Evolutionary conservation across 441 rosid genomes (phyloP), one percentile per base, ranked within the genome.

Genomic region (Erodium texanum): DNA sequence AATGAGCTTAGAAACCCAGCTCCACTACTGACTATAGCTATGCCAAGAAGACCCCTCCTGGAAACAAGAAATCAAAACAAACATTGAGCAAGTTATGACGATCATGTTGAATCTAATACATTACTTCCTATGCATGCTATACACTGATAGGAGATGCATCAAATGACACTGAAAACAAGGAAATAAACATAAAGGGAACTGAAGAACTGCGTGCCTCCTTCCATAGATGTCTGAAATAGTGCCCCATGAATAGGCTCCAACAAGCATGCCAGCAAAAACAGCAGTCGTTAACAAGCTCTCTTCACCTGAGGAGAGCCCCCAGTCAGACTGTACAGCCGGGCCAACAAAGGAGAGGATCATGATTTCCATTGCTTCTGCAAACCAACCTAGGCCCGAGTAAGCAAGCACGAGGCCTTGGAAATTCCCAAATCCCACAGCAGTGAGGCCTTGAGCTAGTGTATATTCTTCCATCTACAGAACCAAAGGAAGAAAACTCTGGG

Each of bases 301-400:
- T 74, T 89, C 77, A 23, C 79, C 74, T 22, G 99, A 71, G 70
- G 95, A 82, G 68, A 93, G 96, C 74, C 58, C 75, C 99, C 99
- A 93, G 0, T 76, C 68, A 5, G 83, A 77, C 76, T 89, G 83
- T 64, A 93, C 88, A 27, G 95, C 93, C 12, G 97, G 92, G 58
- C 99, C 99, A 1, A 93, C 71, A 67, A 88, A 91, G 38, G 96
- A 93, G 24, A 93, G 93, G 24, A 93, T 89, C 97, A 93, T 93
- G 90, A 93, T 83, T 74, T 93, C 97, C 99, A 93, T 93, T 16
- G 99, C 99, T 71, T 93, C 99, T 2, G 92, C 91, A 76, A 87
- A 36, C 97, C 89, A 89, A 64, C 87, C 99, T 89, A 93, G 85
- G 69, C 97, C 99, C 68, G 96, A 92, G 69, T 93, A 93, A 58